Evolutionary conservation across 2,329 filamentous ascomycete species (phyloP), one percentile per base, ranked within the genome.

Genomic region (Aureobasidium sp.): DNA sequence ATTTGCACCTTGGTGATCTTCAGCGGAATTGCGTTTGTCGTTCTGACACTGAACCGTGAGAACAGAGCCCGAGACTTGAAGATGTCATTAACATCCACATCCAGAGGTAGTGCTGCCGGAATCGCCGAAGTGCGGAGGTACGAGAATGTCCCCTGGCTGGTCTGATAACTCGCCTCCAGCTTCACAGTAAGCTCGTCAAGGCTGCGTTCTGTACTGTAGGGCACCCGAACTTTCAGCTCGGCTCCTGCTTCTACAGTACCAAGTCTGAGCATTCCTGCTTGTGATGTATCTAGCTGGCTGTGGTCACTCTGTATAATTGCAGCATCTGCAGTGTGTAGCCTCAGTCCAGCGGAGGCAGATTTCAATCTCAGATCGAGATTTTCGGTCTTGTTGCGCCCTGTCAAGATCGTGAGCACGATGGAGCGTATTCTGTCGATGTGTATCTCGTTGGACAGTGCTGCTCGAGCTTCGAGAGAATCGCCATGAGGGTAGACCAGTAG

Each of bases 41-140:
- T 91, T 14, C 90, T 91, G 58, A 99, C 87, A 15, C 90, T 96
- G 72, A 99, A 99, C 11, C 88, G 87, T 0, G 92, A 97, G 70
- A 94, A 94, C 0, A 97, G 80, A 0, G 85, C 82, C 8, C 86
- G 78, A 65, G 90, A 85, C 71, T 96, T 96, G 79, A 97, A 97
- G 31, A 95, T 85, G 68, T 99, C 94, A 69, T 97, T 92, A 6
- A 99, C 94, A 67, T 97, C 97, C 65, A 99, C 94, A 3, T 93
- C 92, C 3, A 99, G 80, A 0, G 91, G 90, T 5, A 99, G 79
- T 1, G 88, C 83, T 1, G 94, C 87, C 2, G 87, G 82, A 22
- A 95, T 80, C 3, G 80, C 83, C 22, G 84, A 82, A 8, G 81
- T 80, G 17, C 82, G 83, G 17, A 84, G 82, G 70, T 87, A 88